A percentile compares a stretch with the other conserved stretches of the same genome.
Conservation (phyloP, 1,284 basidiomycete genomes). For the Cutaneotrichosporon spelunceum region DNA sequence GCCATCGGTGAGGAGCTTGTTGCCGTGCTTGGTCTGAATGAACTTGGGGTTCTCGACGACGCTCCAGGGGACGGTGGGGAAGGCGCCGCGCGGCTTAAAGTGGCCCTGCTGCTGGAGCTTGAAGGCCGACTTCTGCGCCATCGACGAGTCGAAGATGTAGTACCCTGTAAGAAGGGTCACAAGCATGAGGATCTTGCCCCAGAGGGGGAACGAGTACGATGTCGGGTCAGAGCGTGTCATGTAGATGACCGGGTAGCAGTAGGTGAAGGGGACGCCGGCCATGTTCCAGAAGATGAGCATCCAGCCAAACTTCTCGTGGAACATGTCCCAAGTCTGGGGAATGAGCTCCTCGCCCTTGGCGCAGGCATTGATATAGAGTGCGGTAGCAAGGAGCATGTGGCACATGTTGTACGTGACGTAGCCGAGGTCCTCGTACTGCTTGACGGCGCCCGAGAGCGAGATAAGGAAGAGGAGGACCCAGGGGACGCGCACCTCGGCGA, state of each 20-base stretch:
- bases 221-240: slow-evolving; percentile 92
- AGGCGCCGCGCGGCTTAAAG: slow-evolving; percentile 78
- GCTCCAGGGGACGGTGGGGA: slow-evolving; percentile 88
- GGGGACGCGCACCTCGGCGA: slow-evolving; percentile 95
- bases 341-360: slow-evolving; percentile 95
- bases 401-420: slow-evolving; percentile 97
- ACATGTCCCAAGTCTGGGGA: slow-evolving; percentile 98
- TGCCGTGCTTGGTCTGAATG: slow-evolving; percentile 89
- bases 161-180: slow-evolving; percentile 76
- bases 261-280: slow-evolving; percentile 76
- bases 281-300: slow-evolving; percentile 98
- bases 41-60: slow-evolving; percentile 84
- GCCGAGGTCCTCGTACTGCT: slow-evolving; percentile 90
- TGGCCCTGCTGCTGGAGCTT: slow-evolving; percentile 95
- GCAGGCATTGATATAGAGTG: slow-evolving; percentile 95
- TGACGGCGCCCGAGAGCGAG: slow-evolving; percentile 85
- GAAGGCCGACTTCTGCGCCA: slow-evolving; percentile 97
- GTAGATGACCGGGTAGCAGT: slow-evolving; percentile 95
- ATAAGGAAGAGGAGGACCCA: slow-evolving; percentile 96
- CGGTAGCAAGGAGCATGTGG: slow-evolving; percentile 94
- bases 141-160: slow-evolving; percentile 85
- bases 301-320: slow-evolving; percentile 92
- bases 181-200: slow-evolving; percentile 40
- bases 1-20: slow-evolving; percentile 56
- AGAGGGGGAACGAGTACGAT: slow-evolving; percentile 79